A percentile compares a stretch with the other conserved stretches of the same genome.
Evolutionary conservation across 192 early-diverging fungal genomes (phyloP).

Genomic region (Entomortierella parvispora): DNA sequence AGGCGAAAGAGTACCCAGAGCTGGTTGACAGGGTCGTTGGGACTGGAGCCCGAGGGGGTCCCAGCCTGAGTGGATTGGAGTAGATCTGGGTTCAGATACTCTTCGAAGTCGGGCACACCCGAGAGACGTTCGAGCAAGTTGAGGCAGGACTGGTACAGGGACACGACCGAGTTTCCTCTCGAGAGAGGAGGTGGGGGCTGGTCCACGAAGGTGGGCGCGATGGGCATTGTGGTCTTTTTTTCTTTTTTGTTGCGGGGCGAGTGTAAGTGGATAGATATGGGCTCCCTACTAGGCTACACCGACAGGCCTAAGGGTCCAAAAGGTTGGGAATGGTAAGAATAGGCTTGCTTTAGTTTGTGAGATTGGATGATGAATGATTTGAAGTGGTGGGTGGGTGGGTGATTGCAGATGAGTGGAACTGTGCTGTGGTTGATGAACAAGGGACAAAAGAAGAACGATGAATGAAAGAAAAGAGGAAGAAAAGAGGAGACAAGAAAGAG

Average conservation of each 20-base stretch:
- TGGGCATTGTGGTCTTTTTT: constrained; percentile 9
- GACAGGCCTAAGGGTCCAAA: too few relatives aligned
- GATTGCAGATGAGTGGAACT: not conserved
- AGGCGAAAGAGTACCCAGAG: constrained; percentile 79
- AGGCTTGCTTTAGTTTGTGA: too few relatives aligned
- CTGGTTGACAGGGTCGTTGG: constrained; percentile 73
- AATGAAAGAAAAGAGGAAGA: not conserved
- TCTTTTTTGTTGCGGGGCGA: constrained; percentile 1
- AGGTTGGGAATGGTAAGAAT: too few relatives aligned
- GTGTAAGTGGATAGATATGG: not conserved
- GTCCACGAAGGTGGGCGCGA: constrained; percentile 34
- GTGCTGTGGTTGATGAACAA: not conserved
- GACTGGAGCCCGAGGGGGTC: constrained; percentile 30
- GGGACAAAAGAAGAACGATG: not conserved
- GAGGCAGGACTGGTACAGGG: constrained; percentile 79
- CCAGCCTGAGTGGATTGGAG: constrained; percentile 50
- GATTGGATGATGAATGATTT: not conserved
- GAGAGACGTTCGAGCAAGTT: constrained; percentile 76
- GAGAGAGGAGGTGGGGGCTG: constrained; percentile 48
- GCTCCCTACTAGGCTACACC: too few relatives aligned
- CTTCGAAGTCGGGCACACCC: constrained; percentile 74
- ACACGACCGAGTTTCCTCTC: constrained; percentile 52
- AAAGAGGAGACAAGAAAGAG: not conserved
- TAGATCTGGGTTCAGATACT: constrained; percentile 62
- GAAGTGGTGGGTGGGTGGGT: not conserved